Conservation (phyloP, 106 monocot species). For the Acorus gramineus region DNA sequence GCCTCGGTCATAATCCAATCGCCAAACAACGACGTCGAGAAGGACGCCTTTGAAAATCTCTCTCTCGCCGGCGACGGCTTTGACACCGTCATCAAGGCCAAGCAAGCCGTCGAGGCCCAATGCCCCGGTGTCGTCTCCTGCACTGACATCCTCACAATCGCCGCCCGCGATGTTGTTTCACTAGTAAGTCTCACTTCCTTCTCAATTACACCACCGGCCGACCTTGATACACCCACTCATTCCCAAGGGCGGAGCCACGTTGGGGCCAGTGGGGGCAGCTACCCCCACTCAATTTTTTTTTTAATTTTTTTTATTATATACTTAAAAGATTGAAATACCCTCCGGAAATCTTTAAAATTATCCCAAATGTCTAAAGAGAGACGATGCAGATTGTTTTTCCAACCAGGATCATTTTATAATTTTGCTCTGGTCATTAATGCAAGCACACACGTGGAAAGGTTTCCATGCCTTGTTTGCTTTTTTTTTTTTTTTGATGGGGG, state of each 20-base stretch:
- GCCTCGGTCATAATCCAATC: constrained; percentile 46
- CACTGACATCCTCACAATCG: constrained; percentile 42
- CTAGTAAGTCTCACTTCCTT: constrained; percentile 18
- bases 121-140: constrained; percentile 56
- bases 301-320: too few species aligned
- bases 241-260: not conserved
- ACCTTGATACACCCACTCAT: not conserved
- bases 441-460: too few species aligned
- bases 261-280: too few species aligned
- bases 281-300: too few species aligned
- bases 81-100: constrained; percentile 43
- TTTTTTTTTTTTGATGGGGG: too few species aligned
- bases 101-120: constrained; percentile 31
- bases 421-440: too few species aligned
- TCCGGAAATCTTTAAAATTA: too few species aligned
- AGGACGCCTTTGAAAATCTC: constrained; percentile 41
- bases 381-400: too few species aligned
- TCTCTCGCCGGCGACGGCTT: constrained; percentile 68
- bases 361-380: too few species aligned
- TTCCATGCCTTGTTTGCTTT: too few species aligned
- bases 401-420: too few species aligned
- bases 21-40: constrained; percentile 39
- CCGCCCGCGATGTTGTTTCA: constrained; percentile 49
- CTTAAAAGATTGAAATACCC: too few species aligned
- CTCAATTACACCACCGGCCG: not conserved